Evolutionary conservation across 441 rosid genomes (phyloP).

Genomic region (Metrosideros polymorpha): DNA sequence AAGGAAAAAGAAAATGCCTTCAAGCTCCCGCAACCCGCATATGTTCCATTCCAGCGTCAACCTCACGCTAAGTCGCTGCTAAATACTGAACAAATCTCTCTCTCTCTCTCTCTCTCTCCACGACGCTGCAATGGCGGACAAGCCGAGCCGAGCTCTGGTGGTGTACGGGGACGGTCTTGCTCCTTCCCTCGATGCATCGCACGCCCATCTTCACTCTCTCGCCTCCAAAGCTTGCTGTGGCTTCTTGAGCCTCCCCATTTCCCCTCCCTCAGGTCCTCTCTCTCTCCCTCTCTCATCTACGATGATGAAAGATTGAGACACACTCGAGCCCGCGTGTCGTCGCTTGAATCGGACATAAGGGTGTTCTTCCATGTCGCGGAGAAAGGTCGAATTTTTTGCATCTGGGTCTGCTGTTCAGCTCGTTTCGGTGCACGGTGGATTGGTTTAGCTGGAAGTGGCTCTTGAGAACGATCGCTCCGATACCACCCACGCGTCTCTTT

Average conservation of each 20-base stretch:
- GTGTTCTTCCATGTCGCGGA: neutral
- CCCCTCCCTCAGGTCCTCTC: conserved; percentile 63
- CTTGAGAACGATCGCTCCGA: neutral
- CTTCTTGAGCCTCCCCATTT: conserved; percentile 68
- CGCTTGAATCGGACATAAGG: neutral
- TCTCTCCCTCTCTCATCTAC: neutral
- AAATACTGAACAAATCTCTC: neutral
- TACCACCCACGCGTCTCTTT: neutral
- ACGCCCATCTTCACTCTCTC: conserved; percentile 58
- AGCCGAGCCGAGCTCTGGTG: conserved; percentile 75
- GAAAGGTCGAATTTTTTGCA: neutral
- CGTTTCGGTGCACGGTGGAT: neutral
- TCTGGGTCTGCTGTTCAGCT: neutral
- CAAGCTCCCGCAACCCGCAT: neutral
- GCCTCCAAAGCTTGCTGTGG: conserved; percentile 67
- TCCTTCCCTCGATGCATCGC: conserved; percentile 34
- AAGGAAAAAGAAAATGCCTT: neutral
- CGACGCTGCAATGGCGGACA: conserved; percentile 62
- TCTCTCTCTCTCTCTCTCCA: neutral
- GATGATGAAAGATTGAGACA: too few species aligned
- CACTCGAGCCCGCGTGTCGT: too few species aligned
- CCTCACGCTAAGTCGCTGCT: neutral
- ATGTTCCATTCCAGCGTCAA: neutral
- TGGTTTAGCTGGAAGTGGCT: neutral
- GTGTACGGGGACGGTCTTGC: conserved; percentile 82